phyloP scores from a whole-genome alignment of 2,329 filamentous ascomycete genomes.

The Knufia petricola region DNA sequence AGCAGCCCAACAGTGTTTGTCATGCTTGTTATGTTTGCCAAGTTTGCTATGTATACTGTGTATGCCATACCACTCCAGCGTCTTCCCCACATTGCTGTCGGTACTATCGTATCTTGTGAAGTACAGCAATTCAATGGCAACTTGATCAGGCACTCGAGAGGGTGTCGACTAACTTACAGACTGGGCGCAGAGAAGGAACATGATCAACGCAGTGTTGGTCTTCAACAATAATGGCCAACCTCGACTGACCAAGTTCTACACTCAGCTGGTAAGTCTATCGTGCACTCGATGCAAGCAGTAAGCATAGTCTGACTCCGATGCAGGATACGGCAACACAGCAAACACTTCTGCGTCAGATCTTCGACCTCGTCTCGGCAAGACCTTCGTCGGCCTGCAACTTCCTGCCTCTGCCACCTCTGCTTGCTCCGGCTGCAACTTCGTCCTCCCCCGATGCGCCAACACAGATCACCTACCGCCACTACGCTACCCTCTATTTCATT shows the following conservation, averaged over 20 bases:
- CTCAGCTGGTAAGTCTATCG: conserved; percentile 61
- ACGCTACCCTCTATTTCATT: conserved; percentile 97
- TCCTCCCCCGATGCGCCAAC: conserved; percentile 65
- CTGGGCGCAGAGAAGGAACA: conserved; percentile 40
- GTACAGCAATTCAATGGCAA: no score
- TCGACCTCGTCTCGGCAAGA: conserved; percentile 85
- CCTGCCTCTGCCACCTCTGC: conserved; percentile 63
- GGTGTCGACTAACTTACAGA: no score
- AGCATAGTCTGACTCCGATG: background rate
- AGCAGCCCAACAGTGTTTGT: background rate
- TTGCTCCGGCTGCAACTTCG: conserved; percentile 44
- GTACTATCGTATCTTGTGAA: no score
- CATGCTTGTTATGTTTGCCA: background rate
- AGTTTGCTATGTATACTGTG: no score
- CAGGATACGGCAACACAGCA: conserved; percentile 97
- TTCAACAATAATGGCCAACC: conserved; percentile 98
- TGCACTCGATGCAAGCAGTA: background rate
- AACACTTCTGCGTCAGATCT: conserved; percentile 93
- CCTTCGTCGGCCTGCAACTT: conserved; percentile 94
- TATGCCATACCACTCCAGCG: background rate
- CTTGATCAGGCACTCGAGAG: no score
- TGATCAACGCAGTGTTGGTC: conserved; percentile 98
- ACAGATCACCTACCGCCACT: conserved; percentile 94
- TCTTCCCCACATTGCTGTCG: background rate
- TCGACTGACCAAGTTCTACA: conserved; percentile 96